phyloP scores from a whole-genome alignment of 495 filamentous ascomycete species.

The Thermochaetoides thermophila region DNA sequence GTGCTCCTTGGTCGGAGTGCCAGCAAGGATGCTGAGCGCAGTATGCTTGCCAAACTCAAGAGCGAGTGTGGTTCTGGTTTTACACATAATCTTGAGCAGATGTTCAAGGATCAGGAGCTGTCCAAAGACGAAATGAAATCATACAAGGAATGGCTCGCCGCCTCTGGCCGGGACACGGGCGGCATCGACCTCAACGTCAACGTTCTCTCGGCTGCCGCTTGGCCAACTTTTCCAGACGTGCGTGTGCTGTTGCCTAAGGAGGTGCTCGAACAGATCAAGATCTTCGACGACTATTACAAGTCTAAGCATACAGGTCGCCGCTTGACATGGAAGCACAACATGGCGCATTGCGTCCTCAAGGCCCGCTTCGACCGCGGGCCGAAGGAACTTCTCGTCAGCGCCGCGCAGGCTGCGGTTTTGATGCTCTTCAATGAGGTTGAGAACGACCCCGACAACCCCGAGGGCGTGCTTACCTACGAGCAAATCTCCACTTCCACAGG shows the following conservation, averaged over 20 bases:
- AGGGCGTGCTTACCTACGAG: conserved; percentile 42
- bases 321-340: conserved; percentile 80
- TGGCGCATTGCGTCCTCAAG: conserved; percentile 72
- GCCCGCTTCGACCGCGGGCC: conserved; percentile 61
- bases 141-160: conserved; percentile 42
- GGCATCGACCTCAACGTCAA: conserved; percentile 69
- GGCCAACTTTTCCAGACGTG: conserved; percentile 82
- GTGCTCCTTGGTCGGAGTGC: conserved; percentile 83
- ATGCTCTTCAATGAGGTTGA: conserved; percentile 75
- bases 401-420: conserved; percentile 82
- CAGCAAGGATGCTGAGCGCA: conserved; percentile 85
- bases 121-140: conserved; percentile 69
- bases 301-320: conserved; percentile 74
- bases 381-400: conserved; percentile 77
- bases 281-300: conserved; percentile 71
- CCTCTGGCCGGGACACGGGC: conserved; percentile 32
- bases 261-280: conserved; percentile 48
- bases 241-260: conserved; percentile 58
- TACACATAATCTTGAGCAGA: conserved; percentile 91
- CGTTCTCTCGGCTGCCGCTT: conserved; percentile 73
- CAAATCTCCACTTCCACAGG: conserved; percentile 57
- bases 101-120: conserved; percentile 97
- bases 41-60: conserved; percentile 83
- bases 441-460: conserved; percentile 14
- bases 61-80: conserved; percentile 86